Conservation (phyloP, 1,284 basidiomycete species). For the Microbotryum silenes-acaulis region DNA sequence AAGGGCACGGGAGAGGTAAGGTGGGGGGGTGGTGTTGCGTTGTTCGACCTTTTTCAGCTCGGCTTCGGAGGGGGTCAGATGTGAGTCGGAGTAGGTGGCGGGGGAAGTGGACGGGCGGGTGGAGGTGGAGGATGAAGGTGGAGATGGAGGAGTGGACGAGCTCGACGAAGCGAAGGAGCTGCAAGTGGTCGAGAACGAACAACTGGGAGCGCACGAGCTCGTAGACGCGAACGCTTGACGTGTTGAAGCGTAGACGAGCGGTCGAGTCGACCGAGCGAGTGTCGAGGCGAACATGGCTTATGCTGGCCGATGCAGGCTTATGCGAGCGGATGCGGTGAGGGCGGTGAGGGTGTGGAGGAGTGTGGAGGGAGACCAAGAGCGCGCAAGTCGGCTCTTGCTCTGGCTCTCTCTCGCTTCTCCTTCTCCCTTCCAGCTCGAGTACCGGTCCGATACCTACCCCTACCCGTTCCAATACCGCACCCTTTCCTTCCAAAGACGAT, state of each 20-base stretch:
- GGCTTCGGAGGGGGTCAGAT: slow-evolving; percentile 21
- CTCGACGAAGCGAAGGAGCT: background rate
- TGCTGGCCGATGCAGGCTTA: too few relatives aligned
- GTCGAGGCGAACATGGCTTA: too few relatives aligned
- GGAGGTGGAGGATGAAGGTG: background rate
- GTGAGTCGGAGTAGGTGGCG: background rate
- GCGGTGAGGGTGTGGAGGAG: too few relatives aligned
- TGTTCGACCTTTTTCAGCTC: slow-evolving; percentile 23
- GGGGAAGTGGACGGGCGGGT: background rate
- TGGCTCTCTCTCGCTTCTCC: too few relatives aligned
- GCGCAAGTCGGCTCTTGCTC: too few relatives aligned
- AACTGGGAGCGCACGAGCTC: background rate
- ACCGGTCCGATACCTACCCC: too few relatives aligned
- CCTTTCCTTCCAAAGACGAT: too few relatives aligned
- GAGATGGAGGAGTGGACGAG: background rate
- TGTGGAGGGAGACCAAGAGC: too few relatives aligned
- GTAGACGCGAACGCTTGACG: background rate
- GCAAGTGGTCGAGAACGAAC: background rate
- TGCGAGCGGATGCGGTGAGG: too few relatives aligned
- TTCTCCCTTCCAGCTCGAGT: too few relatives aligned
- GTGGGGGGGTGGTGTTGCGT: slow-evolving; percentile 41
- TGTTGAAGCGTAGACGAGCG: background rate
- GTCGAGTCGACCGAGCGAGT: too few relatives aligned
- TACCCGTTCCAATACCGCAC: too few relatives aligned
- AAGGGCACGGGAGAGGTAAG: slow-evolving; percentile 60